Conservation (phyloP, 2,329 filamentous ascomycete genomes). For the Colletotrichum caudatum region DNA sequence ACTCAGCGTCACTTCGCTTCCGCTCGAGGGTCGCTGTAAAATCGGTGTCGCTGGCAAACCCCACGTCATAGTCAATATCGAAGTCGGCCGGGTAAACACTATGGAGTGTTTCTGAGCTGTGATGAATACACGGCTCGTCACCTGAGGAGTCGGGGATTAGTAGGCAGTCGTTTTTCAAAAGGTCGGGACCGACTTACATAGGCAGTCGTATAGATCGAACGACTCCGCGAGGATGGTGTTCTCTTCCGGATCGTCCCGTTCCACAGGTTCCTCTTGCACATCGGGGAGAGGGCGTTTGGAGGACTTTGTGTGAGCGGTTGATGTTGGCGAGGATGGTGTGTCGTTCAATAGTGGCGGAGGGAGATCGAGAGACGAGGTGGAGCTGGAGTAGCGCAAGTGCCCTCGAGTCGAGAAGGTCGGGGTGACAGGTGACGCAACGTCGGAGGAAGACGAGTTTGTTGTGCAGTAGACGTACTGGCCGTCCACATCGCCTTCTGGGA, state of each 20-base stretch:
- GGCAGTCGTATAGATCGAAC: constrained; percentile 72
- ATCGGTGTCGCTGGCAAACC: constrained; percentile 75
- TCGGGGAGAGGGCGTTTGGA: constrained; percentile 80
- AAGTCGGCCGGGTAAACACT: constrained; percentile 57
- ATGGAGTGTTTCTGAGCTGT: constrained; percentile 56
- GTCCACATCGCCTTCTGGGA: constrained; percentile 50
- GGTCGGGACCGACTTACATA: constrained; percentile 70
- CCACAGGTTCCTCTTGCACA: constrained; percentile 84
- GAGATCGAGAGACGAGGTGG: constrained; percentile 81
- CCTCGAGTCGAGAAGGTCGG: constrained; percentile 76
- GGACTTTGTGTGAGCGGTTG: constrained; percentile 57
- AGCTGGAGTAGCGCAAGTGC: constrained; percentile 77
- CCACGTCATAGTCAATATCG: constrained; percentile 73
- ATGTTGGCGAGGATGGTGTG: constrained; percentile 66
- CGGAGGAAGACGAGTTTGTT: constrained; percentile 71
- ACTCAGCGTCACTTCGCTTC: constrained; percentile 69
- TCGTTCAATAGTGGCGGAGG: constrained; percentile 61
- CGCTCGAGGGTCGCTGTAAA: constrained; percentile 60
- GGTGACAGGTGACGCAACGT: constrained; percentile 76
- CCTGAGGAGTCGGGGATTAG: constrained; percentile 56
- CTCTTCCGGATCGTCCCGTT: constrained; percentile 69
- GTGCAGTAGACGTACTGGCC: constrained; percentile 58
- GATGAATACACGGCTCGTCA: constrained; percentile 72
- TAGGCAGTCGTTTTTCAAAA: constrained; percentile 1
- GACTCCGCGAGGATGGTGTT: constrained; percentile 59